These are phyloP conservation scores for Achlya hypogyna DNA, from an alignment of 352 stramenopile species.

Conservation along the genomic window DNA sequence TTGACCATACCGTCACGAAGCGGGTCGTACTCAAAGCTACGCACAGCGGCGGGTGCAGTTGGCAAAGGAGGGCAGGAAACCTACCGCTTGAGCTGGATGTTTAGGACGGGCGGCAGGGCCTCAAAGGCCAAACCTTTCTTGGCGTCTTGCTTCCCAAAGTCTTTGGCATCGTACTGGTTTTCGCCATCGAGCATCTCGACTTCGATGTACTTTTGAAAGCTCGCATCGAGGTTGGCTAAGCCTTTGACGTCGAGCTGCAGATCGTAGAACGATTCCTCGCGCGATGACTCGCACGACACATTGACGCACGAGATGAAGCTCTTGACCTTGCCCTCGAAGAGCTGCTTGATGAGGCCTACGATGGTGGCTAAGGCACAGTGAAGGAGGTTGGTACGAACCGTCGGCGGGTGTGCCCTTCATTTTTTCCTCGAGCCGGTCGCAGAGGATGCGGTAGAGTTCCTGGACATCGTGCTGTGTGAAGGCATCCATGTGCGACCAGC, in stretches of 20 bases:
- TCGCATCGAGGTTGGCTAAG: conserved; percentile 80
- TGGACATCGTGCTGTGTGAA: conserved; percentile 93
- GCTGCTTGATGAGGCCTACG: conserved; percentile 50
- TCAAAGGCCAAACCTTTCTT: conserved; percentile 83
- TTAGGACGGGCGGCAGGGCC: conserved; percentile 82
- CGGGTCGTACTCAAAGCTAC: conserved; percentile 74
- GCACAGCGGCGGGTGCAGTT: too few relatives aligned
- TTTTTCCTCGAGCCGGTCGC: conserved; percentile 88
- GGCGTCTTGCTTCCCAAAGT: conserved; percentile 83
- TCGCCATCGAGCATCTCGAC: conserved; percentile 89
- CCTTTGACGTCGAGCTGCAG: conserved; percentile 90
- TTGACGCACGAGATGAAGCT: conserved; percentile 89
- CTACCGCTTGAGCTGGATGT: conserved; percentile 86
- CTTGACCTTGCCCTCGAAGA: conserved; percentile 86
- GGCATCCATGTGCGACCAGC: conserved; percentile 84
- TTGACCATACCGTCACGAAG: conserved; percentile 84
- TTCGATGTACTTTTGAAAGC: conserved; percentile 88
- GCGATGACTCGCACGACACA: conserved; percentile 80
- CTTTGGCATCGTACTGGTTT: conserved; percentile 90
- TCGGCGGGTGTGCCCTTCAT: conserved; percentile 85
- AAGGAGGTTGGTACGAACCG: too few relatives aligned
- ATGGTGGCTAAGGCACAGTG: too few relatives aligned
- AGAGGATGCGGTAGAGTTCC: conserved; percentile 85
- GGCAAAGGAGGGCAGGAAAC: too few relatives aligned
- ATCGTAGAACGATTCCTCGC: conserved; percentile 89